Base-by-base conservation (phyloP, 345 rosid species). In the Eucalyptus fibrosa region DNA sequence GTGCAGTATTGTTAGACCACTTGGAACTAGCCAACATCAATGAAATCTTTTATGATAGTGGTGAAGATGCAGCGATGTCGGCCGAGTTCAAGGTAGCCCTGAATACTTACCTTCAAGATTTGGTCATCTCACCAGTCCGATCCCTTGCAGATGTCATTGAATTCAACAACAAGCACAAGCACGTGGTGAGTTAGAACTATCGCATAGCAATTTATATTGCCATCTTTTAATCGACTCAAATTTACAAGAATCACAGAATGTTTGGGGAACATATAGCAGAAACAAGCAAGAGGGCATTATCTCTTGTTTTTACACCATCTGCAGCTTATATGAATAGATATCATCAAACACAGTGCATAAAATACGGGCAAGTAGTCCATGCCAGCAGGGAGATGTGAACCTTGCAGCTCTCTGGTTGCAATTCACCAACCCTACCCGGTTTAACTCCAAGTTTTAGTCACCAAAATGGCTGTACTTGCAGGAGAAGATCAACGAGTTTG, bases 51-150 rank as follows among this genome's bases (percentile, higher is more conserved):
- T 34, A 21, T 44, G 40, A 8, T 18, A 95, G 95, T 5, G 93
- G 95, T 32, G 95, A 95, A 93, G 87, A 23, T 19, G 23, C 15
- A 77, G 92, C 93, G 21, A 44, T 92, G 72, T 7, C 91, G 23
- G 96, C 96, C 1, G 97, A 95, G 92, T 95, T 97, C 91, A 95
- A 95, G 88, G 44, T 92, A 32, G 87, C 94, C 67, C 72, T 96
- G 21, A 94, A 96, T 90, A 60, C 89, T 47, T 97, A 95, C 89
- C 93, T 96, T 19, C 47, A 85, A 88, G 91, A 86, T 45, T 91
- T 96, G 13, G 89, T 91, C 51, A 37, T 90, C 53, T 95, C 96
- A 87, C 96, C 94, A 3, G 97, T 95, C 32, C 89, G 95, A 82
- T 92, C 95, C 80, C 90, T 96, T 80, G 94, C 94, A 19, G 96